Evolutionary conservation across 208 protist species (phyloP).

Genomic region (Plasmodiophora brassicae): DNA sequence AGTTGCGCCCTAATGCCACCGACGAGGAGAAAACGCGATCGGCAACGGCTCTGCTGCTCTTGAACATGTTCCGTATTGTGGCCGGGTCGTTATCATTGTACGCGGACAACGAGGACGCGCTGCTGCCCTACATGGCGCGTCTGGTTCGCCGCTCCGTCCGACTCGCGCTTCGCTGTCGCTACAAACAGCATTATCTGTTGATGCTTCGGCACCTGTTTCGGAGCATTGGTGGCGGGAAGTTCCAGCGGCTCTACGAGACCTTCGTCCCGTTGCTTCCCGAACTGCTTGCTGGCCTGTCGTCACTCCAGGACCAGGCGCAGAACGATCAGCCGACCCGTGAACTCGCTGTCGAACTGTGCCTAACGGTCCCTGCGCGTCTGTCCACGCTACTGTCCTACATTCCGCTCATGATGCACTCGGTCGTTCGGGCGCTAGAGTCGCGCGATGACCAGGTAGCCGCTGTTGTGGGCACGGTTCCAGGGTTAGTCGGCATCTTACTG

Average conservation of each 20-base stretch:
- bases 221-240: conserved; percentile 63
- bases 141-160: conserved; percentile 55
- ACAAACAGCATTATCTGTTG: conserved; percentile 25
- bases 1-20: not conserved
- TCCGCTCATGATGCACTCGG: conserved; percentile 60
- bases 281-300: conserved; percentile 42
- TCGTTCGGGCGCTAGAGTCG: conserved; percentile 55
- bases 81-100: conserved; percentile 66
- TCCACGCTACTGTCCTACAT: conserved; percentile 64
- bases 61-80: conserved; percentile 70
- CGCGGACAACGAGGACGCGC: conserved; percentile 64
- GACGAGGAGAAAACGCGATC: not conserved
- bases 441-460: too few species aligned
- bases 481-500: too few species aligned
- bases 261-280: conserved; percentile 61
- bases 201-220: conserved; percentile 55
- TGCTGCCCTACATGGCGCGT: conserved; percentile 61
- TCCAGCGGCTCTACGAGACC: conserved; percentile 63
- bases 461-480: too few species aligned
- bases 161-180: not conserved
- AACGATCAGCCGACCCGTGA: not conserved
- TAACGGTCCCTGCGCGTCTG: conserved; percentile 70
- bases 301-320: not conserved
- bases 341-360: conserved; percentile 67
- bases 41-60: conserved; percentile 42